Conservation (phyloP, 495 filamentous ascomycete genomes). For the Penicillium chermesinum region DNA sequence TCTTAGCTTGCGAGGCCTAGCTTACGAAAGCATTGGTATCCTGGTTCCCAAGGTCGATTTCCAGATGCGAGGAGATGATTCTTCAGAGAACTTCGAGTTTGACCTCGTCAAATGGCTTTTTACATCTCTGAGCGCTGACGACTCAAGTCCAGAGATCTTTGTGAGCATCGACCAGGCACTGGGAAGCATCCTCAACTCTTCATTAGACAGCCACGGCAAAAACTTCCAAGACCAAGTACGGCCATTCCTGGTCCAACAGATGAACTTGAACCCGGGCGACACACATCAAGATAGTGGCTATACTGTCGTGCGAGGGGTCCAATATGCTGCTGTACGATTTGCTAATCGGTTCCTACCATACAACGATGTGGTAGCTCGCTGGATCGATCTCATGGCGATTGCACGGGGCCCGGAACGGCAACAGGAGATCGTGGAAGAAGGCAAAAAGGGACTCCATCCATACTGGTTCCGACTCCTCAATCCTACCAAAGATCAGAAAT, state of each 20-base stretch:
- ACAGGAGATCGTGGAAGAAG: constrained; percentile 84
- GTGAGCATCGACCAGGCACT: constrained; percentile 87
- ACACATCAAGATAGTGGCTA: constrained; percentile 34
- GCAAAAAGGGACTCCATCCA: constrained; percentile 77
- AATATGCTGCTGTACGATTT: constrained; percentile 81
- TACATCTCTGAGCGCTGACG: constrained; percentile 72
- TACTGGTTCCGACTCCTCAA: constrained; percentile 71
- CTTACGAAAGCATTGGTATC: constrained; percentile 81
- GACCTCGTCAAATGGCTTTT: constrained; percentile 74
- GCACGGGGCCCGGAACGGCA: constrained; percentile 56
- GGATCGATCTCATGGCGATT: constrained; percentile 81
- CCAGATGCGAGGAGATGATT: constrained; percentile 17
- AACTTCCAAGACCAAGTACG: constrained; percentile 47
- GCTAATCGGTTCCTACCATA: constrained; percentile 86
- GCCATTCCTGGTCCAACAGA: constrained; percentile 60
- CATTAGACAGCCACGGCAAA: constrained; percentile 42
- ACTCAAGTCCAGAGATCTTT: constrained; percentile 64
- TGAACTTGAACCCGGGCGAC: constrained; percentile 52
- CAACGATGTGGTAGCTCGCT: constrained; percentile 70
- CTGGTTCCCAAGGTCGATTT: constrained; percentile 53
- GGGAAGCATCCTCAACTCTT: constrained; percentile 64
- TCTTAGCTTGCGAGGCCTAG: constrained; percentile 62
- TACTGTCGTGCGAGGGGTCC: constrained; percentile 56
- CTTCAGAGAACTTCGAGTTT: constrained; percentile 46
- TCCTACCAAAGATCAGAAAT: constrained; percentile 34